Evolutionary conservation across 2,329 filamentous ascomycete genomes (phyloP), one percentile per base, ranked within the genome.

Genomic region (Elsinoe ampelina): DNA sequence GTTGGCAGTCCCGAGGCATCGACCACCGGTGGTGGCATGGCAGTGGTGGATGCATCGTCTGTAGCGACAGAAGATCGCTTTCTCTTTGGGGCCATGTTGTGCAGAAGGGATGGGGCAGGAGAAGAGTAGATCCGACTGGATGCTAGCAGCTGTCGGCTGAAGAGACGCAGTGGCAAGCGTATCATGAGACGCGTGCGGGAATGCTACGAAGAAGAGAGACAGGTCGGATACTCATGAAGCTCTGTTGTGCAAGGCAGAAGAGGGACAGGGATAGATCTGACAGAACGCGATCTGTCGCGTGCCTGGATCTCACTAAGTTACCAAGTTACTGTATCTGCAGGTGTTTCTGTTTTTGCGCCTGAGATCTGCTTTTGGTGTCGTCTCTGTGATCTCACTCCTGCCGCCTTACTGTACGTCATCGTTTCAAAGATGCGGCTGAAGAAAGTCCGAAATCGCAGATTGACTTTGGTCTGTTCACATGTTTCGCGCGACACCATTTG

Each of bases 81-180:
- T 20, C 56, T 50, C 26, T 58, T 58, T 12, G 26, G 11, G 34
- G 56, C 56, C 56, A 58, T 58, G 6, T 41, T 7, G 35, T 20
- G 34, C n/a, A 38, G 4, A 5, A 20, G 22, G 20, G 32, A 15
- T 47, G 26, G 26, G 1, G 20, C 5, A 8, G 39, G 17, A 17
- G 5, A 20, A 17, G 3, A 17, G 35, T n/a, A 32, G 10, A n/a
- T 17, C 4, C 34, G 52, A n/a, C 52, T 15, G 15, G 20, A 5
- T 20, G 12, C 17, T 32, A 17, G 35, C 17, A 38, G 50, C 22
- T 30, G 52, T 17, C 19, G 36, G 15, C 13, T 32, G 52, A 22
- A 19, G 11, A 55, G 15, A 15, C 48, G 48, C n/a, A 52, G 48
- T 22, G 48, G 48, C 52, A 43, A 55, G 11, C 52, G 52, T 7